Evolutionary conservation across 495 filamentous ascomycete genomes (phyloP).

Genomic region (Trypethelium eluteriae): DNA sequence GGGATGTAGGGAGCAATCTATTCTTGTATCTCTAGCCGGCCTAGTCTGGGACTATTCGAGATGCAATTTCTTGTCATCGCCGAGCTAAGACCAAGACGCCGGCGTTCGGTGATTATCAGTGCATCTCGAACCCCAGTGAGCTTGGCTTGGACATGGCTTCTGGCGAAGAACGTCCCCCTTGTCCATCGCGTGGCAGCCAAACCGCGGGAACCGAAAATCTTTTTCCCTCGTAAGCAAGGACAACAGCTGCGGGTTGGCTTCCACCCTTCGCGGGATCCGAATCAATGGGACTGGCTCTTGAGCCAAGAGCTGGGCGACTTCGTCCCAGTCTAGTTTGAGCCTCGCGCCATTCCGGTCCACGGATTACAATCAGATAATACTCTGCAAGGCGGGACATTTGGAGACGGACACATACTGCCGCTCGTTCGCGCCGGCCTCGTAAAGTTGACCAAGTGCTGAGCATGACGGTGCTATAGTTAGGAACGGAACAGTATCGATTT

Average conservation of each 20-base stretch:
- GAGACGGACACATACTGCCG: no score
- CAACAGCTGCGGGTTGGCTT: not conserved
- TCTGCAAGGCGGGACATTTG: no score
- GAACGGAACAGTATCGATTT: no score
- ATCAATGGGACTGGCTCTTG: not conserved
- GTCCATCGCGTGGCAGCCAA: constrained; percentile 11
- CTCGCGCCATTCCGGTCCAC: no score
- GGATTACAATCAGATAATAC: no score
- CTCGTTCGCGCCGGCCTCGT: no score
- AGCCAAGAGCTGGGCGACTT: not conserved
- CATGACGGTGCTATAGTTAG: not conserved
- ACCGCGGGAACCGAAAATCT: constrained; percentile 8
- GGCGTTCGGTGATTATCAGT: not conserved
- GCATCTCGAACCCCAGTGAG: not conserved
- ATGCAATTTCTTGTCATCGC: not conserved
- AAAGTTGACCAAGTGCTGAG: not conserved
- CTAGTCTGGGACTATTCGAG: not conserved
- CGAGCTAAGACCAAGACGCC: not conserved
- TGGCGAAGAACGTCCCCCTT: constrained; percentile 1
- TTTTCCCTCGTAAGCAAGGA: constrained; percentile 1
- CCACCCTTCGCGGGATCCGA: not conserved
- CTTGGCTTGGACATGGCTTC: not conserved
- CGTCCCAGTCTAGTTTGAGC: not conserved
- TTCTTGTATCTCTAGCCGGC: not conserved
- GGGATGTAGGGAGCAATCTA: not conserved